phyloP scores from a whole-genome alignment of 176 grass and related monocot genomes.

The Musa troglodytarum region DNA sequence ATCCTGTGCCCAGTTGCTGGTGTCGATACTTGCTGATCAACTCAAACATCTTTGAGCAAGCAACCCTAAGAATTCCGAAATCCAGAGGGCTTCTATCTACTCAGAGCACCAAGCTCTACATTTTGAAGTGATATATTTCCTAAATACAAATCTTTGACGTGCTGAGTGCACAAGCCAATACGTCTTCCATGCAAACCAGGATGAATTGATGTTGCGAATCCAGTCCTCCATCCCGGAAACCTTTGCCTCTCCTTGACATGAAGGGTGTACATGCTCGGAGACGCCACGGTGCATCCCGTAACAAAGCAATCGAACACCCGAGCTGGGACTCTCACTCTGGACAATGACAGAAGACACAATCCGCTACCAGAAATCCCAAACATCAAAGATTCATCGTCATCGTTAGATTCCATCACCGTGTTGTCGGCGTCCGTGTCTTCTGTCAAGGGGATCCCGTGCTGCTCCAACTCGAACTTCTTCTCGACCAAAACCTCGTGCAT shows the following conservation, averaged over 20 bases:
- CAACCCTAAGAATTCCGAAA: too few relatives aligned
- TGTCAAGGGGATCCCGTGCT: slow-evolving; percentile 53
- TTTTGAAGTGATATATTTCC: slow-evolving; percentile 81
- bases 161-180: slow-evolving; percentile 73
- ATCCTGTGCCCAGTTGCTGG: too few relatives aligned
- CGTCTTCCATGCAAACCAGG: slow-evolving; percentile 55
- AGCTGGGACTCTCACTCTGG: slow-evolving; percentile 61
- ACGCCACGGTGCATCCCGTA: slow-evolving; percentile 54
- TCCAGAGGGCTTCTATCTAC: slow-evolving; percentile 8
- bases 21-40: too few relatives aligned
- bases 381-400: slow-evolving; percentile 58
- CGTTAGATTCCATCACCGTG: slow-evolving; percentile 30
- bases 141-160: slow-evolving; percentile 90
- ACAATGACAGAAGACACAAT: slow-evolving; percentile 67
- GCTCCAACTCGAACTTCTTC: slow-evolving; percentile 75
- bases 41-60: too few relatives aligned
- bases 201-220: slow-evolving; percentile 80
- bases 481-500: slow-evolving; percentile 81
- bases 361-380: slow-evolving; percentile 71
- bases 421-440: slow-evolving; percentile 47
- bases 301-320: slow-evolving; percentile 67
- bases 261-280: slow-evolving; percentile 72
- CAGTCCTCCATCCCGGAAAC: slow-evolving; percentile 86
- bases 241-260: slow-evolving; percentile 72
- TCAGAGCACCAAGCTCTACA: slow-evolving; percentile 68